Evolutionary conservation across 2,329 filamentous ascomycete genomes (phyloP), one percentile per base, ranked within the genome.

Genomic region (Diplocarpon mali): DNA sequence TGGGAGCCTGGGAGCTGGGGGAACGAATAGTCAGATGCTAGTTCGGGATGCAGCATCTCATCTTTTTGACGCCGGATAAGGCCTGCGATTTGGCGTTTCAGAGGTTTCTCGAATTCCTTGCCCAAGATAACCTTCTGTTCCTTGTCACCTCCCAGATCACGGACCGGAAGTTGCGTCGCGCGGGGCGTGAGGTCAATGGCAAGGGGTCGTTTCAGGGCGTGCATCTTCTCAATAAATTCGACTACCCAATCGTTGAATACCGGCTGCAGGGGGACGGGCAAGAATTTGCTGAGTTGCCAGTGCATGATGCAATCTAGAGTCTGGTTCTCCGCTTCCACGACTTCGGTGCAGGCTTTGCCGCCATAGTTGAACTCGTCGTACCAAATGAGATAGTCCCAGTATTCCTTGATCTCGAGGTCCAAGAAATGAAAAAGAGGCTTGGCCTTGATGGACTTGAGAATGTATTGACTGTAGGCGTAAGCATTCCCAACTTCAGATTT

Each of bases 321-420:
- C 61, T 95, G 88, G 36, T 83, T 78, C 56, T 90, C 86, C 9
- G 71, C 71, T 54, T 80, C 80, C 7, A 83, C 72, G 3, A 95
- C 85, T 57, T 92, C 78, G 40, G 82, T 78, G 54, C 87, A 95
- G 3, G 85, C 92, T 59, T 93, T 93, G 49, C 92, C 92, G 44
- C 92, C 93, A 58, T 96, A 96, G 69, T 99, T 98, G 71, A 90
- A 95, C 65, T 95, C 87, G 56, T 99, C 92, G 55, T 96, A 96
- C 92, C 92, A 99, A 3, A 95, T 80, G 0, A 99, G 78, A 58
- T 95, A 96, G 63, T 99, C 92, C 92, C 92, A 99, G 65, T 95
- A 99, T 62, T 98, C 92, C 55, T 90, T 95, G 64, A 99, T 92
- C 57, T 95, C 86, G 2, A 99, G 72, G 57, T 98, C 92, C 51